Base-by-base conservation (phyloP, 768 basidiomycete species). In the Cystofilobasidium ferigula region DNA sequence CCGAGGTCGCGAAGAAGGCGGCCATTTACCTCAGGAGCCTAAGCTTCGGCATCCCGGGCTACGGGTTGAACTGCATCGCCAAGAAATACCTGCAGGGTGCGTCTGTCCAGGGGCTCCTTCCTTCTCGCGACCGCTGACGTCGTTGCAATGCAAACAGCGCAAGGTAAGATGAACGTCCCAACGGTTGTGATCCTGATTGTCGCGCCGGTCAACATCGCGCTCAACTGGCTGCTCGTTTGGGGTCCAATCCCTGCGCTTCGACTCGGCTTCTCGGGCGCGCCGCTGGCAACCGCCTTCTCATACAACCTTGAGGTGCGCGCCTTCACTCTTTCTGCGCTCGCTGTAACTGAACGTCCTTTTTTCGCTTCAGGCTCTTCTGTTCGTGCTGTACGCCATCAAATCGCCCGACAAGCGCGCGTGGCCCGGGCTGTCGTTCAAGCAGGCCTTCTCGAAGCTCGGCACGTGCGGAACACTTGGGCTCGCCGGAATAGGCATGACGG, bases 221-320 rank as follows among this genome's bases (percentile, higher is more conserved):
- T 94, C 14, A 94, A 91, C 73, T 95, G 84, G 73, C 69, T 88
- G 1, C 83, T 98, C n/a, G 90, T 92, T 0, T 91, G 89, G 89
- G 90, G 90, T 0, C 90, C 90, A 0, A 78, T 82, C 40, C 78
- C 83, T 5, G 64, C 56, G 0, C 78, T 95, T 63, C 80, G 87
- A 18, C 79, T 97, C 3, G 93, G 93, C 0, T 99, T 89, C 76
- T 83, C 88, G 60, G 94, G 94, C 18, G 94, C 92, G 4, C 94
- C 94, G 0, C 80, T 97, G 24, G 87, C 93, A 1, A 91, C 91
- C 2, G 85, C 87, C 0, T 80, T 93, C 48, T 88, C 87, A 18
- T 89, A 92, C 77, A 94, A 93, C 74, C 79, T 94, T n/a, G 85
- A 91, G 48, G 77, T 77, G 43, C 67, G 76, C 72, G 13, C 20